Base-by-base conservation (phyloP, 2,329 filamentous ascomycete genomes). In the Botrytis fragariae region DNA sequence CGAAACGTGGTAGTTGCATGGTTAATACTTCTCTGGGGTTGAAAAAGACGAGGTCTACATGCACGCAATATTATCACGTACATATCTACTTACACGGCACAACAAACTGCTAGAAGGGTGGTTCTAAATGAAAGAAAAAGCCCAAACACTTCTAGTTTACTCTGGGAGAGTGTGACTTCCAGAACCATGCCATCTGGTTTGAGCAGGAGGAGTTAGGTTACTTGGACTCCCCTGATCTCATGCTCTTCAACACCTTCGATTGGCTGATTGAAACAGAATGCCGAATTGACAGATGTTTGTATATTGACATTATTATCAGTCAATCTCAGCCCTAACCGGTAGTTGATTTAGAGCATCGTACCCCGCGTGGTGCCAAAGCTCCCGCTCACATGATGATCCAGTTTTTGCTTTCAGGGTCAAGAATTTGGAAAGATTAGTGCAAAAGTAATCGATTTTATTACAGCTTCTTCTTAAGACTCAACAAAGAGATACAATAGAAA, bases 231-330 rank as follows among this genome's bases (percentile, higher is more conserved):
- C 44, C 18, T 45, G 44, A 45, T 45, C 18, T n/a, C 22, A 51
- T n/a, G 22, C 10, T 51, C 45, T 14, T 12, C 12, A 14, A 51
- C 20, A 7, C 22, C 22, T 48, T 25, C 10, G 22, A 48, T 25
- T 12, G 22, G 4, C 45, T 48, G 20, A 25, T 10, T 9, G n/a
- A n/a, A n/a, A n/a, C n/a, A n/a, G n/a, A n/a, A n/a, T n/a, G n/a
- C 1, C 8, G 8, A 22, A 22, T 10, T 48, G 7, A 48, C 22
- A 48, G 9, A 12, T n/a, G n/a, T 20, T 44, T 7, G 0, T 44
- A 1, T 1, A 44, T 20, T 7, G 8, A 25, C 20, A 0, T 25
- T 48, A 1, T 10, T 10, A 48, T 0, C 7, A 25, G 22, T 48
- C 9, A 48, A 25, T 25, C 9, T 48, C 22, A 25, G 45, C 22